These are phyloP conservation scores for Pugionium dolabratum DNA, from an alignment of 345 rosid genomes.

Conservation along the genomic window DNA sequence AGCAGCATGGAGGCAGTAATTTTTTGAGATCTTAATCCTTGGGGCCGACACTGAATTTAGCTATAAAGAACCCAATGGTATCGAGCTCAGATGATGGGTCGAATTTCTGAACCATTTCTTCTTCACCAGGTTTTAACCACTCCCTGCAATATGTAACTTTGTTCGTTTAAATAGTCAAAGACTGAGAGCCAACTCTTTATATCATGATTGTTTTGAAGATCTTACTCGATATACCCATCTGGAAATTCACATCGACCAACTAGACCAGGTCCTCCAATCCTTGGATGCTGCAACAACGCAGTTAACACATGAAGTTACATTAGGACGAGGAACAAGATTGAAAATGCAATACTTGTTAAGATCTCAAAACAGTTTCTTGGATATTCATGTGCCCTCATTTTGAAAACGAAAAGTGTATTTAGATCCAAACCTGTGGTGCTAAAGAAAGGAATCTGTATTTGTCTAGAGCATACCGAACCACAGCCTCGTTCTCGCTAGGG, in stretches of 20 bases:
- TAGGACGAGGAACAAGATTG: conserved; percentile 12
- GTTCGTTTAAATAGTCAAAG: not conserved
- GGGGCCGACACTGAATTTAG: conserved; percentile 69
- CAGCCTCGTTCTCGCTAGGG: conserved; percentile 93
- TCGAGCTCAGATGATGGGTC: conserved; percentile 87
- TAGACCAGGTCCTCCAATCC: conserved; percentile 92
- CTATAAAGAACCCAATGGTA: conserved; percentile 94
- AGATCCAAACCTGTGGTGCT: conserved; percentile 72
- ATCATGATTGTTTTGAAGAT: conserved; percentile 19
- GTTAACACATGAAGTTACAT: conserved; percentile 1
- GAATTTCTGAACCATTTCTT: conserved; percentile 85
- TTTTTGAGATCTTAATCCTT: conserved; percentile 34
- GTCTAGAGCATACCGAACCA: conserved; percentile 92
- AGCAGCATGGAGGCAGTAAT: not conserved
- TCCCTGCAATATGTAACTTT: conserved; percentile 51
- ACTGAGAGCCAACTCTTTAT: conserved; percentile 1
- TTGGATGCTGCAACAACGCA: conserved; percentile 59
- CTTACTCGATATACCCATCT: conserved; percentile 86
- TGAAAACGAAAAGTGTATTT: not conserved
- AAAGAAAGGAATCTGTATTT: conserved; percentile 75
- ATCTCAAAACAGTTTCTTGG: not conserved
- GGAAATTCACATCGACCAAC: conserved; percentile 68
- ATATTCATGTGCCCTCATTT: not conserved
- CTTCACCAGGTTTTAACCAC: conserved; percentile 94
- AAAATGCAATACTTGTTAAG: conserved; percentile 2